phyloP scores from a whole-genome alignment of 2,329 filamentous ascomycete species.

The Aspergillus thermomutatus region DNA sequence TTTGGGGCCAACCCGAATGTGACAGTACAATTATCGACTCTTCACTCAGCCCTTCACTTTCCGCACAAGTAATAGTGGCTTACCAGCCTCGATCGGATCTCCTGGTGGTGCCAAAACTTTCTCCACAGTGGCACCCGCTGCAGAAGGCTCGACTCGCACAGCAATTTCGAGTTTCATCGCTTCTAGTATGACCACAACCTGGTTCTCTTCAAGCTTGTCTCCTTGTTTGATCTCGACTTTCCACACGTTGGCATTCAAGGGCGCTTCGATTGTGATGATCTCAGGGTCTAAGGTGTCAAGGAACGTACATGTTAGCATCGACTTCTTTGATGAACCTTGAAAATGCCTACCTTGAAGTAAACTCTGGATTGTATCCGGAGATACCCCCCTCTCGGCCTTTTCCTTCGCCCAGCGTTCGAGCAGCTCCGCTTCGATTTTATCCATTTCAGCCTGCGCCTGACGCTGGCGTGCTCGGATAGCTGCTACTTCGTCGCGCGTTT shows the following conservation, averaged over 20 bases:
- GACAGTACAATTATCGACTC: neutral
- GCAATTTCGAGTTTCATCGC: conserved; percentile 59
- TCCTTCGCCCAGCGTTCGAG: conserved; percentile 38
- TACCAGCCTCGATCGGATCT: conserved; percentile 36
- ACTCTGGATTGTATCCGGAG: conserved; percentile 48
- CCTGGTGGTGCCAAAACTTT: conserved; percentile 41
- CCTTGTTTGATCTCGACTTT: conserved; percentile 48
- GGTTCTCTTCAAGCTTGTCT: conserved; percentile 40
- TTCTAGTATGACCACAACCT: conserved; percentile 49
- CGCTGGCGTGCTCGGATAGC: conserved; percentile 46
- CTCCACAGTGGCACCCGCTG: conserved; percentile 31
- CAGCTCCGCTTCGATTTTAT: conserved; percentile 34
- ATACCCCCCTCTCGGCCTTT: conserved; percentile 49
- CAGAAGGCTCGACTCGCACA: conserved; percentile 32
- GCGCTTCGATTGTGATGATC: conserved; percentile 39
- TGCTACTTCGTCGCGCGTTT: conserved; percentile 48
- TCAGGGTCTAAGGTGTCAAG: conserved; percentile 28
- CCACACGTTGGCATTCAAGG: conserved; percentile 53
- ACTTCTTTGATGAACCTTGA: neutral
- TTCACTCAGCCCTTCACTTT: conserved; percentile 4
- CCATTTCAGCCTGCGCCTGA: conserved; percentile 46
- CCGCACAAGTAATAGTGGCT: conserved; percentile 29
- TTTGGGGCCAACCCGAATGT: neutral
- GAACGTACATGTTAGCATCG: neutral
- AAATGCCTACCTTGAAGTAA: conserved; percentile 43